Evolutionary conservation across 805 yeast species (phyloP).

Genomic region (Debaryomyces prosopidis): DNA sequence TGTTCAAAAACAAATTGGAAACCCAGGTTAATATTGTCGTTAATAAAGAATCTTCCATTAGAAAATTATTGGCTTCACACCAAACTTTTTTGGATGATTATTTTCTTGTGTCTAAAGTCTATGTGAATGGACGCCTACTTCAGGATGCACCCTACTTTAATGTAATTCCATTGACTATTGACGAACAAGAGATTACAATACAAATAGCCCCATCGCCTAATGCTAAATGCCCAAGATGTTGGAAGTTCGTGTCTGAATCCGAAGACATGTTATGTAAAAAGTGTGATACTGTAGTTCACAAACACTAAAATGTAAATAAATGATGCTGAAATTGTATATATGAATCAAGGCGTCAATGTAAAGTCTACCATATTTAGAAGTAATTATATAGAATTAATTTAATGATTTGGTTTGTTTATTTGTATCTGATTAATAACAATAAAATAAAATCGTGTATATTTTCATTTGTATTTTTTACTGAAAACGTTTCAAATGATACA

Average conservation of each 20-base stretch:
- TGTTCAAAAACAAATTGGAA: constrained; percentile 60
- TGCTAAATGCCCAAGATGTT: constrained; percentile 89
- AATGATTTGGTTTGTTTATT: too few relatives aligned
- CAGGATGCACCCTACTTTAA: constrained; percentile 8
- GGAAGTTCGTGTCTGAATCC: constrained; percentile 67
- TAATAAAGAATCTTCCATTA: constrained; percentile 9
- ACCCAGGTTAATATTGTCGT: constrained; percentile 43
- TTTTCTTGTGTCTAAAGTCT: constrained; percentile 64
- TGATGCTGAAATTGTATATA: not conserved
- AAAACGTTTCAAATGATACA: too few relatives aligned
- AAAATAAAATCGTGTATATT: too few relatives aligned
- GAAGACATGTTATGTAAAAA: constrained; percentile 63
- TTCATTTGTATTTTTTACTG: too few relatives aligned
- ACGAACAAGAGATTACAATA: constrained; percentile 24
- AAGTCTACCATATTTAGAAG: too few relatives aligned
- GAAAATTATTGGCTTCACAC: constrained; percentile 20
- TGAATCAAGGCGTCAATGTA: not conserved
- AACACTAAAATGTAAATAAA: constrained; percentile 16
- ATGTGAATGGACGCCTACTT: constrained; percentile 22
- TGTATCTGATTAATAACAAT: too few relatives aligned
- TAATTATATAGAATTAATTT: too few relatives aligned
- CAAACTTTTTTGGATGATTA: constrained; percentile 36
- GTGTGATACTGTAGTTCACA: constrained; percentile 48
- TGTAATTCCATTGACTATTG: constrained; percentile 15
- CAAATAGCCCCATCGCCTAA: constrained; percentile 46